Evolutionary conservation across 495 filamentous ascomycete species (phyloP), one percentile per base, ranked within the genome.

Genomic region (Trichoderma virens): DNA sequence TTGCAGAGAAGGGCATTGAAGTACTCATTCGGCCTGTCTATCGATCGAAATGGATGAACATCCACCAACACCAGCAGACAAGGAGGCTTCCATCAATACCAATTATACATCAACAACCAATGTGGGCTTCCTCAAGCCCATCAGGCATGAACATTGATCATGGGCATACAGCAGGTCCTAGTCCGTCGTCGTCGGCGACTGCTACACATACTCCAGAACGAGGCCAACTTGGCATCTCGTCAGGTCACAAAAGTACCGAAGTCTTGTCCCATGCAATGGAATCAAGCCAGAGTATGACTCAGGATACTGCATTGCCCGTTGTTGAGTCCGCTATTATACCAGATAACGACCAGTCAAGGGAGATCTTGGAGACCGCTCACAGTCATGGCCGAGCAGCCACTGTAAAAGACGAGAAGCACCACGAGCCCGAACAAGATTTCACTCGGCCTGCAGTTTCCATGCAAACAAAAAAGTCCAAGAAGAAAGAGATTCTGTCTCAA

Each of bases 1-100:
- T 56, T 30, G 23, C 51, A 27, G 51, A 56, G 51, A 56, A 56
- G n/a, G 16, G 28, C 8, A 11, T 56, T 8, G 28, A 16, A 18
- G 13, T 56, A 30, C 23, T 1, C 25, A 56, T 56, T 56, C 51
- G n/a, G 16, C 51, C 51, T 0, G 51, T 56, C 23, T 23, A 56
- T 56, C 51, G 51, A 30, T 56, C 51, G 16, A 56, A 56, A 23
- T 56, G 51, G 51, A 56, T 56, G 51, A 56, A 56, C 6, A 18
- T 8, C 51, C 27, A 28, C 3, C 51, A 4, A 20, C 25, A 30
- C 5, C 51, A 56, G 3, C 51, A 56, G 13, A 4, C 51, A 5
- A 30, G 23, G n/a, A 27, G 13, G 23, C 27, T 56, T 27, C 23
- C 51, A 16, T 23, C 51, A 13, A 4, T 56, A 8, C 51, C 51